Conservation (phyloP, 139 green algal species). For the Astrephomene gubernaculifera region DNA sequence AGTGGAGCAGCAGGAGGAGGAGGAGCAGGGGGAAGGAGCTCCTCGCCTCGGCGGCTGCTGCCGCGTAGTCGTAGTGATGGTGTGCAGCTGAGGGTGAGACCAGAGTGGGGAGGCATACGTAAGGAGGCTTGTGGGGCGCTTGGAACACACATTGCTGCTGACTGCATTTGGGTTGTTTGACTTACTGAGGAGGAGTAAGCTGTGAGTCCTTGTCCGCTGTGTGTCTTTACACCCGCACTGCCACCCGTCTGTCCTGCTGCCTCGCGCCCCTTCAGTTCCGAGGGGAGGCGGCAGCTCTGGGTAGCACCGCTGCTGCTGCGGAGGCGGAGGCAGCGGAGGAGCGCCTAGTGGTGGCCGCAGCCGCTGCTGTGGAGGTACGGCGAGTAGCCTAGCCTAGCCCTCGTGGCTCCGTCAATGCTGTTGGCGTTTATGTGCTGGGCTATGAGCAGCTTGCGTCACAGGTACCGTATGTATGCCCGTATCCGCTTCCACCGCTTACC, state of each 20-base stretch:
- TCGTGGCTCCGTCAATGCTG: too few species aligned
- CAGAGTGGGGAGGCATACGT: too few species aligned
- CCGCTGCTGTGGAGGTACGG: slow-evolving; percentile 7
- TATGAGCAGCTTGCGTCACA: neutral
- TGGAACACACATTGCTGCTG: too few species aligned
- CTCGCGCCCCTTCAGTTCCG: neutral
- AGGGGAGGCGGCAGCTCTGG: neutral
- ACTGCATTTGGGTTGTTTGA: too few species aligned
- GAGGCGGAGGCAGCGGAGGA: neutral
- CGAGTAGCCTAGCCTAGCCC: too few species aligned
- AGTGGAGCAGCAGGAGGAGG: neutral
- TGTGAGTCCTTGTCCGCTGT: too few species aligned
- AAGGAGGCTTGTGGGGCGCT: neutral
- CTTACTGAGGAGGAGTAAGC: too few species aligned
- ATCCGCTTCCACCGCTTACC: too few species aligned
- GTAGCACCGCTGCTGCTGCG: neutral
- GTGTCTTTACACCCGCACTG: neutral
- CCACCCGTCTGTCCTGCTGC: neutral
- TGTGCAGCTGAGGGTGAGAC: slow-evolving; percentile 11
- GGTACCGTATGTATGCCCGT: neutral
- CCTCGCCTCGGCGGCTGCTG: neutral
- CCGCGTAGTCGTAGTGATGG: neutral
- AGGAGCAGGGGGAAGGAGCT: too few species aligned
- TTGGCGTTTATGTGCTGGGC: too few species aligned
- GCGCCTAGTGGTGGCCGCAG: slow-evolving; percentile 1